Percentiles rank a stretch among this genome's conserved stretches.
phyloP scores from a whole-genome alignment of 495 filamentous ascomycete genomes.

The Talaromyces borbonicus region DNA sequence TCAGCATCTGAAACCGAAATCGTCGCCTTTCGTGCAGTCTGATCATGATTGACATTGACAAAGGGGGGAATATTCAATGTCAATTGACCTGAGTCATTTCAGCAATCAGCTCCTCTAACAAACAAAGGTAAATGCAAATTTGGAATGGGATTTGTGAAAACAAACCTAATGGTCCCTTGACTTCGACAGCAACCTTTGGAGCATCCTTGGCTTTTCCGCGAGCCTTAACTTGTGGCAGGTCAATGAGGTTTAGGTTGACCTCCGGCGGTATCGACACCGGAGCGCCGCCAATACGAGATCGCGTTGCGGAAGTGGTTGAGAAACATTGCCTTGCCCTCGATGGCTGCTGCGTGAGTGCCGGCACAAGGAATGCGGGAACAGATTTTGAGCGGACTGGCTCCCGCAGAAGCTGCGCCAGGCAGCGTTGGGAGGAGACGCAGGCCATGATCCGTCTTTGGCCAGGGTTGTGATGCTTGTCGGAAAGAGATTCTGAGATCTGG shows the following conservation, averaged over 20 bases:
- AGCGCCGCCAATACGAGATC: conserved; percentile 76
- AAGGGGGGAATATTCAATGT: conserved; percentile 62
- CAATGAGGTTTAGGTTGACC: conserved; percentile 57
- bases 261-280: conserved; percentile 76
- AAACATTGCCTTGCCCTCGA: conserved; percentile 51
- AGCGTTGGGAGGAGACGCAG: conserved; percentile 16
- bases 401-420: conserved; percentile 33
- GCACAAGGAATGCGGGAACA: conserved; percentile 63
- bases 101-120: conserved; percentile 8
- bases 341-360: conserved; percentile 53
- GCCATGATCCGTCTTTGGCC: conserved; percentile 1
- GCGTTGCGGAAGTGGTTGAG: conserved; percentile 52
- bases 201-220: conserved; percentile 44
- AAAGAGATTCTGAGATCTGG: background rate
- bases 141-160: too few species aligned
- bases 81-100: conserved; percentile 47
- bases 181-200: conserved; percentile 48
- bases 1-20: conserved; percentile 55
- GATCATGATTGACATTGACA: conserved; percentile 58
- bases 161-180: conserved; percentile 67
- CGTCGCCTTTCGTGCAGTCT: conserved; percentile 45
- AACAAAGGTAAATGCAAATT: too few species aligned
- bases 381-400: conserved; percentile 24
- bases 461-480: background rate
- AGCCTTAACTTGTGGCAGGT: conserved; percentile 41